phyloP scores from a whole-genome alignment of 192 early-diverging fungal genomes.

The Mortierella hygrophila region DNA sequence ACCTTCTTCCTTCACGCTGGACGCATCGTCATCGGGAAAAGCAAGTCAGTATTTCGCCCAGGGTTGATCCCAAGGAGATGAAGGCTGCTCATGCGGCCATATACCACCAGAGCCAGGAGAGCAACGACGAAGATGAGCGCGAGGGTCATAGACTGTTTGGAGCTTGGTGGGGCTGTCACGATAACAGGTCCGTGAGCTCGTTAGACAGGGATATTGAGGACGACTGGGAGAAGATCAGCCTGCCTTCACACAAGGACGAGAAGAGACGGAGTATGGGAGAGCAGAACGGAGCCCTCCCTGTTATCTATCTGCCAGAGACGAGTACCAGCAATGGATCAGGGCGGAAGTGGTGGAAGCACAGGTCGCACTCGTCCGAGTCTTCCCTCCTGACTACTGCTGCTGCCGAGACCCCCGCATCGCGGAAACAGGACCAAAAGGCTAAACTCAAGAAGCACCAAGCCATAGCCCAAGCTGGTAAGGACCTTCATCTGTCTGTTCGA shows the following conservation, averaged over 20 bases:
- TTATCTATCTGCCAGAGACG: neutral
- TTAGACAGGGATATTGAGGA: slow-evolving; percentile 11
- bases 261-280: slow-evolving; percentile 27
- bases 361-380: neutral
- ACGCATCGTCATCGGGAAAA: slow-evolving; percentile 3
- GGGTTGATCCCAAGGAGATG: slow-evolving; percentile 35
- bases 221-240: slow-evolving; percentile 41
- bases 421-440: slow-evolving; percentile 13
- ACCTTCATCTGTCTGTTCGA: neutral
- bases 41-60: slow-evolving; percentile 17
- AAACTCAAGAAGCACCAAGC: slow-evolving; percentile 27
- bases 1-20: neutral
- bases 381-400: neutral
- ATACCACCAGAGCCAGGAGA: slow-evolving; percentile 3
- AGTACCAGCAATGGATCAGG: neutral
- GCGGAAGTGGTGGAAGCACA: slow-evolving; percentile 25
- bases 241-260: slow-evolving; percentile 27
- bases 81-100: slow-evolving; percentile 36
- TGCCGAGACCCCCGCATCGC: neutral
- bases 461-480: slow-evolving; percentile 41
- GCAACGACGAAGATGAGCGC: slow-evolving; percentile 9
- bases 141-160: slow-evolving; percentile 28
- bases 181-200: neutral
- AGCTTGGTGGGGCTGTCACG: slow-evolving; percentile 33
- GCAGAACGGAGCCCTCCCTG: slow-evolving; percentile 13